Conservation (phyloP, 805 yeast species). For the Saccharomycopsis guyanensis region DNA sequence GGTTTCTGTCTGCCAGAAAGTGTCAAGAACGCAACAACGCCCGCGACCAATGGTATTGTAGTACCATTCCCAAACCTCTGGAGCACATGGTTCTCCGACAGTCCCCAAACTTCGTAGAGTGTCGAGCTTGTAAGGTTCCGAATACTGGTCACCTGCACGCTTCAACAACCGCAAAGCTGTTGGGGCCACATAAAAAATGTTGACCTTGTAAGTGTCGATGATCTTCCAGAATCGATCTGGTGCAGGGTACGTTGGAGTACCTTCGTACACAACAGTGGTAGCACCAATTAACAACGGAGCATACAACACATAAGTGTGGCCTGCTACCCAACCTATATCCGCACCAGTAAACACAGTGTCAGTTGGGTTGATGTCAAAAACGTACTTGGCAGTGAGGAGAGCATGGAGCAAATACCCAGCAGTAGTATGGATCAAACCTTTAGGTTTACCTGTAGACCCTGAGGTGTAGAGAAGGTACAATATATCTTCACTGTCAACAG, state of each 20-base stretch:
- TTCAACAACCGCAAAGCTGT: slow-evolving; percentile 71
- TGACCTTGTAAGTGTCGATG: slow-evolving; percentile 59
- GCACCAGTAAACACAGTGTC: slow-evolving; percentile 79
- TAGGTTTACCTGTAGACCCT: slow-evolving; percentile 83
- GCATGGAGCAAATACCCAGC: slow-evolving; percentile 75
- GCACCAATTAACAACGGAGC: slow-evolving; percentile 73
- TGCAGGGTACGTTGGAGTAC: slow-evolving; percentile 64
- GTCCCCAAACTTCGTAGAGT: slow-evolving; percentile 66
- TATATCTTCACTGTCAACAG: slow-evolving; percentile 71
- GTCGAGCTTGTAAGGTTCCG: slow-evolving; percentile 51
- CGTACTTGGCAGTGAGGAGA: slow-evolving; percentile 60
- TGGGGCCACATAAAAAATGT: slow-evolving; percentile 78
- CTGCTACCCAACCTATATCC: slow-evolving; percentile 87
- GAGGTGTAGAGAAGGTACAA: slow-evolving; percentile 73
- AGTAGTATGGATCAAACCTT: slow-evolving; percentile 75
- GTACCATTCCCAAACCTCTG: slow-evolving; percentile 84
- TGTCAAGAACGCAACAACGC: slow-evolving; percentile 64
- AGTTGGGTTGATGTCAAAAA: slow-evolving; percentile 64
- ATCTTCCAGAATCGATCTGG: slow-evolving; percentile 75
- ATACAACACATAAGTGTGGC: slow-evolving; percentile 74
- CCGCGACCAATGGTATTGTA: slow-evolving; percentile 61
- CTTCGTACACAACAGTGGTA: slow-evolving; percentile 73
- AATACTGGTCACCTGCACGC: slow-evolving; percentile 59
- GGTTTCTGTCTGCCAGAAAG: slow-evolving; percentile 85
- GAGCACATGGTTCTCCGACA: slow-evolving; percentile 80